Evolutionary conservation across 257 asterid genomes (phyloP), one percentile per base, ranked within the genome.

Genomic region (Petunia axillaris): DNA sequence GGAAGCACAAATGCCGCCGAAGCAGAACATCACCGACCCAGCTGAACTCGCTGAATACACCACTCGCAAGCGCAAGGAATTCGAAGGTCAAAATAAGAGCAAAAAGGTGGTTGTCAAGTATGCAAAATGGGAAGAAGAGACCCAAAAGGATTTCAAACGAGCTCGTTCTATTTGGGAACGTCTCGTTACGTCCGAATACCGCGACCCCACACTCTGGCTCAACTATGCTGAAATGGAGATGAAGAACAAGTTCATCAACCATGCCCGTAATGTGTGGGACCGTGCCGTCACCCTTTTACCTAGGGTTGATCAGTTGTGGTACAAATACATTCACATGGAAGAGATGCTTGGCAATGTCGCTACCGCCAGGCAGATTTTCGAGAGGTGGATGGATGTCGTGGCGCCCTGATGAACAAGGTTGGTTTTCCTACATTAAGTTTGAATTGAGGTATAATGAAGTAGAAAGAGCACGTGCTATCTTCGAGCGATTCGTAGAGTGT

Each of bases 81-180:
- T 58, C 71, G 98, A 94, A 35, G 97, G 92, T 81, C 82, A 84
- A 8, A 89, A 92, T 62, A 92, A 94, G 95, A 94, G 92, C 59
- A 94, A 91, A 59, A 87, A 91, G 44, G 95, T 91, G 1, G 92
- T 97, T 97, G 94, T 94, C 48, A 92, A 94, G 76, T 94, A 94
- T 76, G 97, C 97, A 11, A 89, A 89, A 76, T 94, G 98, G 97
- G 98, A 94, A 75, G 97, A 89, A 80, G 89, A 25, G 25, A 25
- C 97, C 0, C 97, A 92, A 86, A 86, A 90, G 81, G 97, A 94
- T 76, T 94, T 81, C 74, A 84, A 87, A 14, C 94, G 97, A 0
- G 89, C 98, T 3, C 87, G 98, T 52, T 92, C 97, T 0, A 95
- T 94, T 2, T 94, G 98, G 98, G 98, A 94, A 81, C 97, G 97